Conservation (phyloP, 2,329 filamentous ascomycete species). For the Microcyclospora pomicola region DNA sequence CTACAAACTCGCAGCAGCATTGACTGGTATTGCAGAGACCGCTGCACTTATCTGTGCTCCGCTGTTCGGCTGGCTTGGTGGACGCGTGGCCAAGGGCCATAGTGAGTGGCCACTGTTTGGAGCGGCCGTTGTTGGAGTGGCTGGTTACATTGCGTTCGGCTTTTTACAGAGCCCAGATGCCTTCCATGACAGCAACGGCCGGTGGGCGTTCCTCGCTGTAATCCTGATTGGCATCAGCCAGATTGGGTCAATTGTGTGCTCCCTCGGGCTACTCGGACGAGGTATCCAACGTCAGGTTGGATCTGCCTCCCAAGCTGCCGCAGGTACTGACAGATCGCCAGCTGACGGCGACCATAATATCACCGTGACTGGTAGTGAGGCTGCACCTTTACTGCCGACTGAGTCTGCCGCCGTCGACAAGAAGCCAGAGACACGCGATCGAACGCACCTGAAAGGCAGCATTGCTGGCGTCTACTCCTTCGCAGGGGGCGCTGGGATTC, state of each 20-base stretch:
- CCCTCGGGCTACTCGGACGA: constrained; percentile 70
- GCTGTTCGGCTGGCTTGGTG: constrained; percentile 73
- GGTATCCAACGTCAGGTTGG: constrained; percentile 47
- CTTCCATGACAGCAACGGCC: constrained; percentile 45
- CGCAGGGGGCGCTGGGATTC: constrained; percentile 76
- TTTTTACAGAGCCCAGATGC: constrained; percentile 65
- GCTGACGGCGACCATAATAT: neutral
- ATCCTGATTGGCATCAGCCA: constrained; percentile 79
- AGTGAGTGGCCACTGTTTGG: constrained; percentile 58
- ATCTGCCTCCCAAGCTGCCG: constrained; percentile 10
- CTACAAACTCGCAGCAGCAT: constrained; percentile 72
- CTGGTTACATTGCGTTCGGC: constrained; percentile 66
- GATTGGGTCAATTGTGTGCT: constrained; percentile 93
- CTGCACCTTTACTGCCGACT: constrained; percentile 13
- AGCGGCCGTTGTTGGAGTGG: constrained; percentile 58
- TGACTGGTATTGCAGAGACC: constrained; percentile 82
- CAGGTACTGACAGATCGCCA: neutral
- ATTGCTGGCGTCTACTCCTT: constrained; percentile 92
- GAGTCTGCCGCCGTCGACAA: neutral
- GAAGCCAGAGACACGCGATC: constrained; percentile 6
- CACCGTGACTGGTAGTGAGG: constrained; percentile 9
- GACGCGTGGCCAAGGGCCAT: constrained; percentile 39
- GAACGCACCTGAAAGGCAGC: constrained; percentile 65
- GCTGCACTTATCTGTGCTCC: constrained; percentile 75
- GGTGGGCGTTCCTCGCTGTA: constrained; percentile 50